Evolutionary conservation across 768 basidiomycete species (phyloP).

Genomic region (Favolaschia claudopus): DNA sequence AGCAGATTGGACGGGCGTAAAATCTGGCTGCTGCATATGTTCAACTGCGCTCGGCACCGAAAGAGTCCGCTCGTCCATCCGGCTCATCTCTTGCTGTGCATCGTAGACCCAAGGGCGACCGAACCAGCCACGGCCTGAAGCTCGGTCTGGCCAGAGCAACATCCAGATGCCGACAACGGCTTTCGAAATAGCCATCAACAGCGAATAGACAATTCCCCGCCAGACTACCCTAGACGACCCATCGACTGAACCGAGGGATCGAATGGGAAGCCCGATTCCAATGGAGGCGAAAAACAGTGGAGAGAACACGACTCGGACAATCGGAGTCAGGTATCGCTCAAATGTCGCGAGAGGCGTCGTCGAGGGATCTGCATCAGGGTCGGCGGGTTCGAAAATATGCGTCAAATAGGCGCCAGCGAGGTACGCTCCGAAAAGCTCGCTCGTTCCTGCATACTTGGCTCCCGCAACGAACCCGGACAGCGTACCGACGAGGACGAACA

Average conservation of each 20-base stretch:
- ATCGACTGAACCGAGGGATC: conserved; percentile 48
- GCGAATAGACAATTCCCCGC: conserved; percentile 52
- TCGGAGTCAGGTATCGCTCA: conserved; percentile 43
- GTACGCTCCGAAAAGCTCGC: conserved; percentile 69
- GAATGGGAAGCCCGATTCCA: conserved; percentile 61
- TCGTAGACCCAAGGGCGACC: not conserved
- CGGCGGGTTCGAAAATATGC: conserved; percentile 35
- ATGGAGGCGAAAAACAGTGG: conserved; percentile 77
- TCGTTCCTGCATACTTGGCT: conserved; percentile 62
- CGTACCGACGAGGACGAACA: conserved; percentile 46
- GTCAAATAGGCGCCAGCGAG: conserved; percentile 60
- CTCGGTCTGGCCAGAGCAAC: conserved; percentile 40
- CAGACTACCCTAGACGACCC: conserved; percentile 41
- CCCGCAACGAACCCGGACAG: conserved; percentile 56
- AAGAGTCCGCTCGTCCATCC: not conserved
- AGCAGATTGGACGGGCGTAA: conserved; percentile 36
- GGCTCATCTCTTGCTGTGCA: not conserved
- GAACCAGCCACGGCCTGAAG: conserved; percentile 20
- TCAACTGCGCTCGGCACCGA: not conserved
- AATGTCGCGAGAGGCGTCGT: conserved; percentile 37
- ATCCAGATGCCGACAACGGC: conserved; percentile 55
- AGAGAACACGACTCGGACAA: conserved; percentile 52
- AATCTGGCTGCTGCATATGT: not conserved
- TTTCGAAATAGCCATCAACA: conserved; percentile 67
- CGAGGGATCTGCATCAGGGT: not conserved